Evolutionary conservation across 441 rosid genomes (phyloP).

Genomic region (Gossypium gossypioides): DNA sequence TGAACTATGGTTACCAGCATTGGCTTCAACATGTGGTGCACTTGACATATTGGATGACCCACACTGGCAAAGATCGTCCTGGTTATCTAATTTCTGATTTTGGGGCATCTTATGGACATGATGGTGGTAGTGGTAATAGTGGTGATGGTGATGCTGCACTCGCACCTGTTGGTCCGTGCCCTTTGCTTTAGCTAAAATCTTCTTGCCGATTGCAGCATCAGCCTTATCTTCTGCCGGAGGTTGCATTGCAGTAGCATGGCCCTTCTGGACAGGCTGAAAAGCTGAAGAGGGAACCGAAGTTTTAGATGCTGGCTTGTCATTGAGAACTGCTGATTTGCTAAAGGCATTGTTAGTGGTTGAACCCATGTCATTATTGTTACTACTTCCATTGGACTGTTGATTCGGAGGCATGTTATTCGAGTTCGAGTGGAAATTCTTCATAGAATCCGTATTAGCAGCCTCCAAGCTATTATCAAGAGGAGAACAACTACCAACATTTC

Average conservation of each 20-base stretch:
- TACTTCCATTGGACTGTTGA: slow-evolving; percentile 33
- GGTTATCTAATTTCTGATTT: slow-evolving; percentile 13
- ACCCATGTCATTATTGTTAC: slow-evolving; percentile 32
- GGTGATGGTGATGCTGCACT: slow-evolving; percentile 33
- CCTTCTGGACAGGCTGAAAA: slow-evolving; percentile 27
- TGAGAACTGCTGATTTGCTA: slow-evolving; percentile 16
- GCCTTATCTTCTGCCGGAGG: slow-evolving; percentile 18
- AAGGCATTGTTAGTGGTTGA: slow-evolving; percentile 27
- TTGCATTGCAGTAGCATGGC: slow-evolving; percentile 15
- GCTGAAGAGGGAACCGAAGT: slow-evolving; percentile 24
- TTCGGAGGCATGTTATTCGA: slow-evolving; percentile 27
- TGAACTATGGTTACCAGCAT: slow-evolving; percentile 20
- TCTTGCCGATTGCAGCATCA: slow-evolving; percentile 19
- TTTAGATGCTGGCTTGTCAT: slow-evolving; percentile 21
- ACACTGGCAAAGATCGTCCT: slow-evolving; percentile 24
- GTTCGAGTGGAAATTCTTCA: slow-evolving; percentile 27
- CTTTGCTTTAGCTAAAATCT: slow-evolving; percentile 13
- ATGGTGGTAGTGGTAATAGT: slow-evolving; percentile 28
- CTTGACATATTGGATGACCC: slow-evolving; percentile 29
- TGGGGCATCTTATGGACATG: slow-evolving; percentile 23
- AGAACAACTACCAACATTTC: slow-evolving; percentile 34
- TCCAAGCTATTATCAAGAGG: slow-evolving; percentile 32
- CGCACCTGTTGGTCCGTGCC: slow-evolving; percentile 27
- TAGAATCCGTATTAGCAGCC: slow-evolving; percentile 28
- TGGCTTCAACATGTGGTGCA: slow-evolving; percentile 20